A percentile compares a stretch with the other conserved stretches of the same genome.
Evolutionary conservation across 768 basidiomycete species (phyloP).

Genomic region (Grammothele lineata): DNA sequence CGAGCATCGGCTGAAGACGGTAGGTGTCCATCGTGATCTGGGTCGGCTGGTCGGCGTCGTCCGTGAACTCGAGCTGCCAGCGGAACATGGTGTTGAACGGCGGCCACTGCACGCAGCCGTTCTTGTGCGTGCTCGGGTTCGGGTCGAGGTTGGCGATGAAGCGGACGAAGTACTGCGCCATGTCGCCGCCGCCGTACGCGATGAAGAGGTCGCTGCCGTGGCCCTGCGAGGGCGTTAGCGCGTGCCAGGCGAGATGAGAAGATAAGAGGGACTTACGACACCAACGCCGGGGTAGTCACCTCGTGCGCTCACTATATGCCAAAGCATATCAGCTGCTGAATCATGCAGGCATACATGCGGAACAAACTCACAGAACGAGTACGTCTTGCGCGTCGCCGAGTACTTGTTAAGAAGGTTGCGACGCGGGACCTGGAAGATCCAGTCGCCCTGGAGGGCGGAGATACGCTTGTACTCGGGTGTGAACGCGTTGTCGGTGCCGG

Average conservation of each 20-base stretch:
- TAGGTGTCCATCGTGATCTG: not conserved
- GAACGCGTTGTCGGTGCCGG: constrained; percentile 40
- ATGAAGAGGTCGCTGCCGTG: constrained; percentile 42
- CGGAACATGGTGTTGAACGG: constrained; percentile 3
- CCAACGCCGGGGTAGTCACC: constrained; percentile 5
- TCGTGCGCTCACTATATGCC: constrained; percentile 8
- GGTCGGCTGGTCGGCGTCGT: not conserved
- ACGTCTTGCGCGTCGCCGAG: constrained; percentile 17
- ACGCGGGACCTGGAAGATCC: constrained; percentile 23
- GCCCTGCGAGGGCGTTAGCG: constrained; percentile 23
- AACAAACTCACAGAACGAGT: constrained; percentile 15
- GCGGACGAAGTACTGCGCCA: constrained; percentile 44
- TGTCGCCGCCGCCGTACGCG: constrained; percentile 37
- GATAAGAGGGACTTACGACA: not conserved
- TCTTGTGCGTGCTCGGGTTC: constrained; percentile 30
- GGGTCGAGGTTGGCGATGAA: constrained; percentile 41
- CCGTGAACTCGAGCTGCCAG: not conserved
- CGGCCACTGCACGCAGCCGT: constrained; percentile 19
- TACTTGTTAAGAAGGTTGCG: constrained; percentile 21
- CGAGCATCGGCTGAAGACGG: not conserved
- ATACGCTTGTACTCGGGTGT: constrained; percentile 34
- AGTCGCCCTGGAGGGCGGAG: constrained; percentile 25
- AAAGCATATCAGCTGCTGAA: not conserved
- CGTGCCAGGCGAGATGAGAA: not conserved
- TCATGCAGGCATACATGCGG: too few relatives aligned